Percentiles rank a stretch among this genome's conserved stretches.
Evolutionary conservation across 441 rosid species (phyloP).

Genomic region (Theobroma grandiflorum): DNA sequence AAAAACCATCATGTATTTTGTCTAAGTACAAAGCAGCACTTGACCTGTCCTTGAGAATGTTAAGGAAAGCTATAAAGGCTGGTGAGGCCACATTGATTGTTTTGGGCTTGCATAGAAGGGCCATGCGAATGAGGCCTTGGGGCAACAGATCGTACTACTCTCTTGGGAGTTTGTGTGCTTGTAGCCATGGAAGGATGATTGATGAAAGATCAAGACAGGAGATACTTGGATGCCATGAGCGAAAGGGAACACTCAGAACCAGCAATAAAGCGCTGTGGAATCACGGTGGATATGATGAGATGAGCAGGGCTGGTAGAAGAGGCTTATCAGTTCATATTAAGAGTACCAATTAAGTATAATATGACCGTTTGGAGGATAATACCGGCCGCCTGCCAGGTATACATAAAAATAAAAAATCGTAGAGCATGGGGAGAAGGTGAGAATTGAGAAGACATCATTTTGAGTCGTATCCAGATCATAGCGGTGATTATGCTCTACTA

Average conservation of each 20-base stretch:
- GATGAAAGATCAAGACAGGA: slow-evolving; percentile 26
- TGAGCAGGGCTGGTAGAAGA: slow-evolving; percentile 39
- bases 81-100: slow-evolving; percentile 41
- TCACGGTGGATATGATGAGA: slow-evolving; percentile 38
- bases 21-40: slow-evolving; percentile 30
- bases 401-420: neutral
- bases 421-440: slow-evolving; percentile 35
- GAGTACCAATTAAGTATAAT: slow-evolving; percentile 33
- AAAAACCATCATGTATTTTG: slow-evolving; percentile 34
- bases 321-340: slow-evolving; percentile 33
- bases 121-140: slow-evolving; percentile 26
- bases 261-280: slow-evolving; percentile 36
- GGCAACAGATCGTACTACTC: slow-evolving; percentile 31
- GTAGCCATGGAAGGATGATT: slow-evolving; percentile 42
- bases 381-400: slow-evolving; percentile 30
- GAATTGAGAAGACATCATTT: slow-evolving; percentile 24
- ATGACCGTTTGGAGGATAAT: slow-evolving; percentile 38
- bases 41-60: slow-evolving; percentile 28
- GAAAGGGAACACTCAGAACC: slow-evolving; percentile 27
- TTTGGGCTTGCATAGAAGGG: slow-evolving; percentile 36
- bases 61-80: slow-evolving; percentile 27
- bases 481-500: slow-evolving; percentile 39
- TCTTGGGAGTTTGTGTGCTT: slow-evolving; percentile 42
- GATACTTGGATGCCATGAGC: slow-evolving; percentile 36
- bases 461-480: slow-evolving; percentile 37